Base-by-base conservation (phyloP, 2,329 filamentous ascomycete genomes). In the Westerdykella ornata region DNA sequence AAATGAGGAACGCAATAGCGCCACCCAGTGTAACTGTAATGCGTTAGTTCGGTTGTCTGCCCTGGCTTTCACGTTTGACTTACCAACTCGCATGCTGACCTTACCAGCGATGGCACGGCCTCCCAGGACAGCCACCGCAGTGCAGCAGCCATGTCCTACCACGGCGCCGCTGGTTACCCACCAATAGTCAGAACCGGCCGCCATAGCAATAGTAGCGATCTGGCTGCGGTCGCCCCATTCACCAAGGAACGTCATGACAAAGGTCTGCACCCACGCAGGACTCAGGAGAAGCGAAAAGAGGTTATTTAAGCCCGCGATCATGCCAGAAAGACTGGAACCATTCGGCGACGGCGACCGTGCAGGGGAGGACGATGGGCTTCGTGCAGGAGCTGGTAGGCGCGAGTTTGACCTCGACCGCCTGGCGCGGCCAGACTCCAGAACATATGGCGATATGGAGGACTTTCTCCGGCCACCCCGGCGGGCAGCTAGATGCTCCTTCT, bases 131-230 rank as follows among this genome's bases (percentile, higher is more conserved):
- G 92, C 92, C 16, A 88, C 82, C 35, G 85, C 84, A 5, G 92
- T 97, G 71, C 92, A 98, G 51, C 90, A 79, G 35, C 80, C 84
- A 66, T 98, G 92, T 8, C 92, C 92, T 35, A 79, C 74, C 28
- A 92, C 79, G 1, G 92, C 90, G 44, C 92, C 92, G 35, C 88
- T 74, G 3, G 88, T 96, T 28, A 98, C 92, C 85, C 88, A 96
- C 90, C 90, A 97, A 67, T 97, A 98, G 64, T 98, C 92, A 66
- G 94, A 87, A 15, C 92, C 92, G 26, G 92, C 90, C 37, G 92
- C 92, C 92, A 98, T 98, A 40, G 92, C 92, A 61, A 98, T 94
- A 0, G 92, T 98, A 16, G 92, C 92, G 58, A 98, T 97, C 70
- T 98, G 92, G 63, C 87, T 94, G 53, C 92, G 81, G 60, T 98